Conservation (phyloP, 78 protist species). For the Dictyostelium purpureum region DNA sequence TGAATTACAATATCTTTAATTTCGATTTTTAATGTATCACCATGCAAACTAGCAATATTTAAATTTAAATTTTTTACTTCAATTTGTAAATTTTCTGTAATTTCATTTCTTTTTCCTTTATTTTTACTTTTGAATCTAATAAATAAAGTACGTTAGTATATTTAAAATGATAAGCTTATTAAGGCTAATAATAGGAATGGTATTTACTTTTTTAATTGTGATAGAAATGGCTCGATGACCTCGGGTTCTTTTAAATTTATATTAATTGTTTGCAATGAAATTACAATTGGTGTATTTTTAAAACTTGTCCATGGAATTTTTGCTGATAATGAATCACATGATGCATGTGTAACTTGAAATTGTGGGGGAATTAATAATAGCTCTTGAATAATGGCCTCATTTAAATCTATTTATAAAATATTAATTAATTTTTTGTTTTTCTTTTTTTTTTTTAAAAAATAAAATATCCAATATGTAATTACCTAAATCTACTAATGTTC, state of each 20-base stretch:
- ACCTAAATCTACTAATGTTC: slow-evolving; percentile 63
- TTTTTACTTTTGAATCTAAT: slow-evolving; percentile 52
- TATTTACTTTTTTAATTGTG: slow-evolving; percentile 73
- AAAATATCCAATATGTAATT: neutral
- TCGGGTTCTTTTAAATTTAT: slow-evolving; percentile 68
- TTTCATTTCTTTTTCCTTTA: slow-evolving; percentile 69
- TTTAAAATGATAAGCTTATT: neutral
- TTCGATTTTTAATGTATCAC: slow-evolving; percentile 41
- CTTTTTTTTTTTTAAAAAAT: neutral
- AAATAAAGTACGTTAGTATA: neutral
- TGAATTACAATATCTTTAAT: slow-evolving; percentile 55
- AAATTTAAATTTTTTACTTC: slow-evolving; percentile 54
- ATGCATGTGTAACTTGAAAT: slow-evolving; percentile 36
- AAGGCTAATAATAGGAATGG: no score
- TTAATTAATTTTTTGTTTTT: neutral
- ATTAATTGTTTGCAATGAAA: slow-evolving; percentile 20
- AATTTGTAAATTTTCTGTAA: slow-evolving; percentile 67
- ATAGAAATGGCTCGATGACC: slow-evolving; percentile 22
- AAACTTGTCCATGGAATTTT: slow-evolving; percentile 61
- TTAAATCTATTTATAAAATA: neutral
- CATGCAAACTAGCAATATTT: slow-evolving; percentile 7
- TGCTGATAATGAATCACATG: slow-evolving; percentile 51
- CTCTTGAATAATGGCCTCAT: slow-evolving; percentile 63
- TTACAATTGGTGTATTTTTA: slow-evolving; percentile 43
- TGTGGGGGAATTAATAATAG: slow-evolving; percentile 69